These are phyloP conservation scores for Metschnikowia reukaufii DNA, from an alignment of 805 yeast genomes.

Conservation along the genomic window DNA sequence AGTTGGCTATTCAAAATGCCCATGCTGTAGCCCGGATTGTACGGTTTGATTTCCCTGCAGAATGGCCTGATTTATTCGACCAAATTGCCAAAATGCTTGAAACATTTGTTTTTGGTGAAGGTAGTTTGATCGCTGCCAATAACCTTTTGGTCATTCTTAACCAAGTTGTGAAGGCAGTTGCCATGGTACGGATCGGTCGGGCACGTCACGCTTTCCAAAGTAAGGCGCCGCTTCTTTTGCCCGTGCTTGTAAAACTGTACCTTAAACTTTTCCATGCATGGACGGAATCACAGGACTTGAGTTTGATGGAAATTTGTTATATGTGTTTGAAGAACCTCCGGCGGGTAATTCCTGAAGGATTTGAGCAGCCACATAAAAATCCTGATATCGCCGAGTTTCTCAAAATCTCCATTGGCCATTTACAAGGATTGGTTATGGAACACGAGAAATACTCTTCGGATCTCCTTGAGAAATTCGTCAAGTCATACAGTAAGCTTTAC, in stretches of 20 bases:
- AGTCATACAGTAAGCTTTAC: constrained; percentile 74
- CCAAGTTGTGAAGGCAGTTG: constrained; percentile 72
- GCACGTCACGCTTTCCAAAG: constrained; percentile 75
- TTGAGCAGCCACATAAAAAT: constrained; percentile 64
- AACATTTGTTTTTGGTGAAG: constrained; percentile 36
- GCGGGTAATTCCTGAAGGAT: constrained; percentile 74
- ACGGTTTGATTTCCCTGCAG: constrained; percentile 80
- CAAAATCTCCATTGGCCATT: constrained; percentile 54
- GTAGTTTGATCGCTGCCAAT: constrained; percentile 53
- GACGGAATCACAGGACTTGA: constrained; percentile 51
- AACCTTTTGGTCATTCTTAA: constrained; percentile 68
- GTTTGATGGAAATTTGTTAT: constrained; percentile 73
- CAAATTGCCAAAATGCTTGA: constrained; percentile 50
- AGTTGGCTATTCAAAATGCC: constrained; percentile 79
- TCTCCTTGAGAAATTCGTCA: constrained; percentile 65
- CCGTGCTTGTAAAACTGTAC: constrained; percentile 61
- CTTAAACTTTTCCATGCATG: constrained; percentile 59
- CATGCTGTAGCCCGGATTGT: constrained; percentile 77
- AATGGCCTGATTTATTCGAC: constrained; percentile 83
- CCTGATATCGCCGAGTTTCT: constrained; percentile 61
- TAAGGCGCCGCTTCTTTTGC: constrained; percentile 63
- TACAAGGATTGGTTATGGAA: constrained; percentile 53
- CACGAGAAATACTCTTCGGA: constrained; percentile 52
- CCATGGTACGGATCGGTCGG: constrained; percentile 80
- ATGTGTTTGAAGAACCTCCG: constrained; percentile 72